A percentile compares a stretch with the other conserved stretches of the same genome.
Conservation (phyloP, 208 protist genomes). For the Borovskyia barvae region DNA sequence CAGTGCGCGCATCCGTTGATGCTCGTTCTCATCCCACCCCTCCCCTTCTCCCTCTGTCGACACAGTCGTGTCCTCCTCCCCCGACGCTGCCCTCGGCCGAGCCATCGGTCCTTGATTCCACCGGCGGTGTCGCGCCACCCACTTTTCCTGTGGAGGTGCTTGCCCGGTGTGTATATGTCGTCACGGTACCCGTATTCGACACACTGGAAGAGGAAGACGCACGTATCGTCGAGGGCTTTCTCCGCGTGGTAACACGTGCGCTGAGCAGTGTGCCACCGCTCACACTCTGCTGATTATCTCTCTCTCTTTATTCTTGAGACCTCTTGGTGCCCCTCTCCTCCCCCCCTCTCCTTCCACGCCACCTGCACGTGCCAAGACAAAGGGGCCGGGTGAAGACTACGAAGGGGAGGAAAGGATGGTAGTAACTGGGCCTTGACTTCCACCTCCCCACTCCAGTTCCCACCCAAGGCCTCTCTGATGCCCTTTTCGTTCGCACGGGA, state of each 20-base stretch:
- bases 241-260: constrained; percentile 24
- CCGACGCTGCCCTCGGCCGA: background rate
- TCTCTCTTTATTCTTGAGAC: too few species aligned
- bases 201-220: constrained; percentile 8
- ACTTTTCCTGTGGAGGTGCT: background rate
- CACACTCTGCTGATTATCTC: constrained; percentile 17
- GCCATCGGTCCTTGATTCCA: background rate
- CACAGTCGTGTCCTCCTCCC: background rate
- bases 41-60: too few species aligned
- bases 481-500: too few species aligned
- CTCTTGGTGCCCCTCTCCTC: too few species aligned
- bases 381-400: too few species aligned
- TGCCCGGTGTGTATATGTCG: constrained; percentile 7
- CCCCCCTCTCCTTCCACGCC: too few species aligned
- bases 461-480: too few species aligned
- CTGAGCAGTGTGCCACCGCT: constrained; percentile 26
- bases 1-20: background rate
- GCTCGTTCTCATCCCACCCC: background rate
- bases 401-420: too few species aligned
- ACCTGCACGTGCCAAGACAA: too few species aligned
- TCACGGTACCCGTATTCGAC: constrained; percentile 15
- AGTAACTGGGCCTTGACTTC: too few species aligned
- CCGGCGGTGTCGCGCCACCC: background rate
- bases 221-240: constrained; percentile 14
- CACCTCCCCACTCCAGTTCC: too few species aligned